Evolutionary conservation across 805 yeast genomes (phyloP).

Genomic region (Maudiozyma saulgeensis): DNA sequence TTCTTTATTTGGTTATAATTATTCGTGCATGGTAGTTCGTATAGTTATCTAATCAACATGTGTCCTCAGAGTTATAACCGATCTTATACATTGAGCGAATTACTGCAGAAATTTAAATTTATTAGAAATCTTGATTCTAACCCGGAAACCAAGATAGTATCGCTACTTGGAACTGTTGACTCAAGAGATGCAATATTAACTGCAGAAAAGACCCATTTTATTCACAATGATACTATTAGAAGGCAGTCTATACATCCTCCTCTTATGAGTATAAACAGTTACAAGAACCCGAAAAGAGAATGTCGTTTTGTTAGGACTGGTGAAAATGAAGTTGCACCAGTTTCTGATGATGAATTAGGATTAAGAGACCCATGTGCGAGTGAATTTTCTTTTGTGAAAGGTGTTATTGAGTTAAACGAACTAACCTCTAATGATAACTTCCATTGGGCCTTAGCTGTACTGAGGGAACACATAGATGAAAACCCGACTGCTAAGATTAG

Average conservation of each 20-base stretch:
- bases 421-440: slow-evolving; percentile 78
- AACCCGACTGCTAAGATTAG: slow-evolving; percentile 62
- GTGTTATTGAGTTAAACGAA: slow-evolving; percentile 20
- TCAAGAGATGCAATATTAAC: slow-evolving; percentile 55
- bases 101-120: slow-evolving; percentile 37
- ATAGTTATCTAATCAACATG: not conserved
- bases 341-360: slow-evolving; percentile 7
- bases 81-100: slow-evolving; percentile 1
- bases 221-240: slow-evolving; percentile 21
- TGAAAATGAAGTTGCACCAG: not conserved
- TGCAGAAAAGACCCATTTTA: slow-evolving; percentile 65
- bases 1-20: too few relatives aligned
- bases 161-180: slow-evolving; percentile 58
- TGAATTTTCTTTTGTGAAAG: slow-evolving; percentile 24
- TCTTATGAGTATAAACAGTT: not conserved
- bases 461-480: slow-evolving; percentile 36
- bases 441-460: slow-evolving; percentile 59
- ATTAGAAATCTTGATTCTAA: slow-evolving; percentile 43
- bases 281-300: not conserved
- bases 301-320: not conserved
- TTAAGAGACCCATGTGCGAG: slow-evolving; percentile 19
- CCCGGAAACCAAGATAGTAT: slow-evolving; percentile 58
- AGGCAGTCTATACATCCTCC: slow-evolving; percentile 3
- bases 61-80: not conserved
- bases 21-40: too few relatives aligned